Evolutionary conservation across 2,329 filamentous ascomycete species (phyloP).

Genomic region (Alternaria longipes): DNA sequence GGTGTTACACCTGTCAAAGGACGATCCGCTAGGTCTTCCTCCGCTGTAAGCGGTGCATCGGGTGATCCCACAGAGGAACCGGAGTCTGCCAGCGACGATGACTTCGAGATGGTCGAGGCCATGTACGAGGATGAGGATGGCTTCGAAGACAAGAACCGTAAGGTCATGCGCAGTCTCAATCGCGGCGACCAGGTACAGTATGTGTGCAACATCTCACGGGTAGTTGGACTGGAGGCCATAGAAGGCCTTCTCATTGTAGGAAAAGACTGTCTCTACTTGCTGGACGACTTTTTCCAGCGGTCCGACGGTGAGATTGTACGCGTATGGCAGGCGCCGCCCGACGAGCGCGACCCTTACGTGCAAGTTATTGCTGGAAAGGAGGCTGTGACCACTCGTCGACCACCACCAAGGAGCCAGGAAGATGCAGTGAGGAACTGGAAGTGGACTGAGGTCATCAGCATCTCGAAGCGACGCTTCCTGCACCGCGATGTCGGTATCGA

Average conservation of each 20-base stretch:
- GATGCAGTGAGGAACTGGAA: constrained; percentile 92
- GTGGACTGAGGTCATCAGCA: constrained; percentile 92
- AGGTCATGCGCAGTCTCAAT: constrained; percentile 93
- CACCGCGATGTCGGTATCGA: constrained; percentile 97
- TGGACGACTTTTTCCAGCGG: constrained; percentile 96
- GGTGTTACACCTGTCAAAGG: constrained; percentile 41
- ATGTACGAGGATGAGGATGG: constrained; percentile 84
- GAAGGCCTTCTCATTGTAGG: constrained; percentile 94
- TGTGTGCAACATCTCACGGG: constrained; percentile 93
- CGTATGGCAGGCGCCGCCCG: constrained; percentile 88
- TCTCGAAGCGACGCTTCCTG: constrained; percentile 93
- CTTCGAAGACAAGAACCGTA: constrained; percentile 97
- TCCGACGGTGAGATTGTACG: constrained; percentile 96
- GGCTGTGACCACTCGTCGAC: constrained; percentile 61
- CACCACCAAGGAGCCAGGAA: constrained; percentile 44
- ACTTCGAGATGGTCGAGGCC: constrained; percentile 95
- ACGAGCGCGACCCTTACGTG: constrained; percentile 94
- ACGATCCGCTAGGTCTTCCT: constrained; percentile 31
- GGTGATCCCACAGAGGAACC: constrained; percentile 53
- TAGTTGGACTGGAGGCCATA: constrained; percentile 90
- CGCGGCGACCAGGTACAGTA: constrained; percentile 91
- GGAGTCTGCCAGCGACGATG: constrained; percentile 73
- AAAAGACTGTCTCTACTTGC: constrained; percentile 89
- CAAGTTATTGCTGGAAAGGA: constrained; percentile 88
- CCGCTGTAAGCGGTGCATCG: constrained; percentile 25